phyloP scores from a whole-genome alignment of 179 eudicot species.

The Silene coronaria region DNA sequence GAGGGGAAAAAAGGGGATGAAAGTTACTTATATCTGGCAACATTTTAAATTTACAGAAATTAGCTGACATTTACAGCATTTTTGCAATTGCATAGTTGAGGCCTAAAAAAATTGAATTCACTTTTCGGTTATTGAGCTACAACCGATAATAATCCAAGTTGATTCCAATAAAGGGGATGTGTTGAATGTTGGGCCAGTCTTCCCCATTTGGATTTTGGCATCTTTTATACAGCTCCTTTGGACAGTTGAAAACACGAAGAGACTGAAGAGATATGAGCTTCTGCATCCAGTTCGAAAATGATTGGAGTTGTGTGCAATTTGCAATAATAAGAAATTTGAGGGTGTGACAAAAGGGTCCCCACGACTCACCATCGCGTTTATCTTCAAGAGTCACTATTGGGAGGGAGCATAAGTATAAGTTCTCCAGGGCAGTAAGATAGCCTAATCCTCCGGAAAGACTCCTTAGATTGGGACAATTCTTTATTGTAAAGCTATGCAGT shows the following conservation, averaged over 20 bases:
- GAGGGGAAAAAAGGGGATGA: too few relatives aligned
- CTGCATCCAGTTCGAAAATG: constrained; percentile 28
- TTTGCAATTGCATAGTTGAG: too few relatives aligned
- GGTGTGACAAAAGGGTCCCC: constrained; percentile 10
- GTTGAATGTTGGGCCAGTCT: constrained; percentile 26
- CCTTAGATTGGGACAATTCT: background rate
- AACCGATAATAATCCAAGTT: too few relatives aligned
- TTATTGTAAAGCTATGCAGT: background rate
- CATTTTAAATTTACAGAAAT: too few relatives aligned
- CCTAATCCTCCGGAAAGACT: constrained; percentile 7
- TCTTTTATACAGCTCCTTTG: constrained; percentile 2
- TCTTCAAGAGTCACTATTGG: background rate
- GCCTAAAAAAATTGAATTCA: too few relatives aligned
- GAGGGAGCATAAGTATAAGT: background rate
- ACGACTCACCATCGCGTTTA: constrained; percentile 1
- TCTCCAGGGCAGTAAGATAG: constrained; percentile 21
- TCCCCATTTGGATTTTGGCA: constrained; percentile 15
- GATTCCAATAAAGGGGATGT: constrained; percentile 2
- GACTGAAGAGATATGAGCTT: constrained; percentile 23
- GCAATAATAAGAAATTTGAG: constrained; percentile 6
- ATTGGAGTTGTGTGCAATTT: background rate
- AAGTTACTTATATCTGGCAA: too few relatives aligned
- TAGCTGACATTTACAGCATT: too few relatives aligned
- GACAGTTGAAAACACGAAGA: background rate
- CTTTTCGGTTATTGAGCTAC: too few relatives aligned